Evolutionary conservation across 371 early-diverging fungal genomes (phyloP).

Genomic region (Circinella minor): DNA sequence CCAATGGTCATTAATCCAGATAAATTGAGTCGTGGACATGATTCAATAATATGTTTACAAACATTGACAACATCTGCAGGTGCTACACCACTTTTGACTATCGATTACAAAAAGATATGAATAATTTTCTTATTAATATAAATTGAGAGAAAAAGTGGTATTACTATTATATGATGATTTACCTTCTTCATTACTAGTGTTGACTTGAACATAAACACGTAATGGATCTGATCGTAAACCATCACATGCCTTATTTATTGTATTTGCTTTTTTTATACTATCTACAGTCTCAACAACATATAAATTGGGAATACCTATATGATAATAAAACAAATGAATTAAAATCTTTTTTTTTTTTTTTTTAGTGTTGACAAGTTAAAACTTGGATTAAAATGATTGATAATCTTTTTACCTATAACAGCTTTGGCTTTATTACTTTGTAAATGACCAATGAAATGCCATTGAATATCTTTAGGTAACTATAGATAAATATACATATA

Average conservation of each 20-base stretch:
- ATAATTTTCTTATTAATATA: too few species aligned
- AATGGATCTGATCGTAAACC: slow-evolving; percentile 59
- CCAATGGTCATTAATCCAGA: slow-evolving; percentile 97
- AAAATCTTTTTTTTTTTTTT: background rate
- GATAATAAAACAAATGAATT: background rate
- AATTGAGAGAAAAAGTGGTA: too few species aligned
- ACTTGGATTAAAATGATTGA: too few species aligned
- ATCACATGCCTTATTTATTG: slow-evolving; percentile 75
- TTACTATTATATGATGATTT: too few species aligned
- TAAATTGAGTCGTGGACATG: slow-evolving; percentile 73
- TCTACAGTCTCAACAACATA: slow-evolving; percentile 93
- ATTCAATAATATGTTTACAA: slow-evolving; percentile 65
- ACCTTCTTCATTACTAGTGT: slow-evolving; percentile 93
- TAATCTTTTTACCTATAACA: slow-evolving; percentile 58
- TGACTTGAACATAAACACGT: slow-evolving; percentile 89
- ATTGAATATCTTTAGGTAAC: slow-evolving; percentile 79
- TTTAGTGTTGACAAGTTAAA: too few species aligned
- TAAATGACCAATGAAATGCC: slow-evolving; percentile 96
- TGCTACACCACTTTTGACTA: slow-evolving; percentile 83
- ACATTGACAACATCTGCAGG: slow-evolving; percentile 52
- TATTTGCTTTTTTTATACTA: slow-evolving; percentile 78
- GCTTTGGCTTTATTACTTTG: slow-evolving; percentile 96
- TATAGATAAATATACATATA: slow-evolving; percentile 10
- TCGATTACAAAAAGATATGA: background rate
- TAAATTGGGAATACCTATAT: slow-evolving; percentile 81